A percentile compares a stretch with the other conserved stretches of the same genome.
Evolutionary conservation across 352 stramenopile species (phyloP).

Genomic region (Pythium sp.): DNA sequence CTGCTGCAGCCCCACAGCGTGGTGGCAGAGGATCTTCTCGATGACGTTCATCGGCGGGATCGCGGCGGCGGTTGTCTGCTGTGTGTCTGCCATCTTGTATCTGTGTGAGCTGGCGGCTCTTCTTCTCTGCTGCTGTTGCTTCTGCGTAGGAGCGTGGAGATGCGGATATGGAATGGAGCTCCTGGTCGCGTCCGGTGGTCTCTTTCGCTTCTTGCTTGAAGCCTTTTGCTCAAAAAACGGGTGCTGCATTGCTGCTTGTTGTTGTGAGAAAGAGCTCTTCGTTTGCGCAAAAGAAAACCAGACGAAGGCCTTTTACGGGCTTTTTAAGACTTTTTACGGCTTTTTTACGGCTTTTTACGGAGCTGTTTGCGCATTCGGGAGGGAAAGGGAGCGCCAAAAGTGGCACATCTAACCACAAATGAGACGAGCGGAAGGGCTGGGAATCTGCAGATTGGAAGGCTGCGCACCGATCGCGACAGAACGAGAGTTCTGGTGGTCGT

Average conservation of each 20-base stretch:
- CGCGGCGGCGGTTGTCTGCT: neutral
- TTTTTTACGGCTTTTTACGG: slow-evolving; percentile 14
- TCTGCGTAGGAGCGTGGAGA: slow-evolving; percentile 11
- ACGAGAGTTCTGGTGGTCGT: neutral
- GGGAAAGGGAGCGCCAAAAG: neutral
- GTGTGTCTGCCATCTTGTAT: slow-evolving; percentile 5
- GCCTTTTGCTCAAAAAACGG: neutral
- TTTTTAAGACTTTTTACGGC: slow-evolving; percentile 12
- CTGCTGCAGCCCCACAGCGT: slow-evolving; percentile 48
- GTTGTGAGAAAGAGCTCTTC: neutral
- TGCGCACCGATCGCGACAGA: neutral
- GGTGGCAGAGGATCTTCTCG: slow-evolving; percentile 83
- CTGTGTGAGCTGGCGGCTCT: neutral
- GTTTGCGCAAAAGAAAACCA: neutral
- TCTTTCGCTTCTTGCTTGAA: slow-evolving; percentile 3
- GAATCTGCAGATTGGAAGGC: neutral
- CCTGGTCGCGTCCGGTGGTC: slow-evolving; percentile 5
- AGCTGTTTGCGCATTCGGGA: slow-evolving; percentile 11
- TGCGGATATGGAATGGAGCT: slow-evolving; percentile 1
- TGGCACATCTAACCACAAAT: slow-evolving; percentile 1
- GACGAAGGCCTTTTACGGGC: neutral
- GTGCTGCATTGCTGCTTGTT: neutral
- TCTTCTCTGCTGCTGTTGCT: neutral
- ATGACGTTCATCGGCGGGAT: slow-evolving; percentile 76
- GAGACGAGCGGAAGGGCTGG: neutral